Conservation (phyloP, 352 stramenopile genomes). For the Saprolegnia parasitica region DNA sequence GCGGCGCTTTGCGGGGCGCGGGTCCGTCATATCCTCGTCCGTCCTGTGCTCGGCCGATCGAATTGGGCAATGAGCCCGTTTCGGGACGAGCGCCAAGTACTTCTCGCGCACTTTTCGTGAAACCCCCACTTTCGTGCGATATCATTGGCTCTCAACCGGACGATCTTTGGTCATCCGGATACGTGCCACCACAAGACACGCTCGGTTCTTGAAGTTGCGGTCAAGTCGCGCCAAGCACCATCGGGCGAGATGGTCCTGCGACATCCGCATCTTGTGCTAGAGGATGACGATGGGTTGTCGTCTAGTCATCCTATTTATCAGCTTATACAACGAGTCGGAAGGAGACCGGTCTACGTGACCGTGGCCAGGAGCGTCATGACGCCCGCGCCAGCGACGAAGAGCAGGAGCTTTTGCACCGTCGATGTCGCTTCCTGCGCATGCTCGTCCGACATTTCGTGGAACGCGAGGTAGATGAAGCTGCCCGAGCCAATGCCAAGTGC, state of each 20-base stretch:
- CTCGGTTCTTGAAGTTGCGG: not conserved
- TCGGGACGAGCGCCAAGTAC: not conserved
- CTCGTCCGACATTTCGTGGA: conserved; percentile 63
- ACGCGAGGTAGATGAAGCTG: conserved; percentile 65
- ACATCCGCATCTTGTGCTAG: no score
- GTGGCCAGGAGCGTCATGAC: conserved; percentile 51
- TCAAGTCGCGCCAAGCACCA: not conserved
- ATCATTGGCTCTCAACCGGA: not conserved
- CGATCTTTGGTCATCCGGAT: not conserved
- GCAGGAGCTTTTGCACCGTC: conserved; percentile 43
- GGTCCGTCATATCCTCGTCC: not conserved
- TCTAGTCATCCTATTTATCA: not conserved
- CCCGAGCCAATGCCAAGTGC: conserved; percentile 51
- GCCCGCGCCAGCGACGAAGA: conserved; percentile 44
- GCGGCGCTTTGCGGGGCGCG: not conserved
- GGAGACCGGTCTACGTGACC: not conserved
- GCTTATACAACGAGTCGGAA: not conserved
- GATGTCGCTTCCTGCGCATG: conserved; percentile 38
- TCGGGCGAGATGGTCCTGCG: not conserved
- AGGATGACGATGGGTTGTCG: not conserved
- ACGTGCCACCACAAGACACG: not conserved
- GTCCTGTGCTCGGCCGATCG: not conserved
- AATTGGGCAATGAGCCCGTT: not conserved
- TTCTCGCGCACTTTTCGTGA: not conserved
- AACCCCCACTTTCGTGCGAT: not conserved